Percentiles rank a stretch among this genome's conserved stretches.
Evolutionary conservation across 192 early-diverging fungal species (phyloP).

Genomic region (Tieghemiomyces parasiticus): DNA sequence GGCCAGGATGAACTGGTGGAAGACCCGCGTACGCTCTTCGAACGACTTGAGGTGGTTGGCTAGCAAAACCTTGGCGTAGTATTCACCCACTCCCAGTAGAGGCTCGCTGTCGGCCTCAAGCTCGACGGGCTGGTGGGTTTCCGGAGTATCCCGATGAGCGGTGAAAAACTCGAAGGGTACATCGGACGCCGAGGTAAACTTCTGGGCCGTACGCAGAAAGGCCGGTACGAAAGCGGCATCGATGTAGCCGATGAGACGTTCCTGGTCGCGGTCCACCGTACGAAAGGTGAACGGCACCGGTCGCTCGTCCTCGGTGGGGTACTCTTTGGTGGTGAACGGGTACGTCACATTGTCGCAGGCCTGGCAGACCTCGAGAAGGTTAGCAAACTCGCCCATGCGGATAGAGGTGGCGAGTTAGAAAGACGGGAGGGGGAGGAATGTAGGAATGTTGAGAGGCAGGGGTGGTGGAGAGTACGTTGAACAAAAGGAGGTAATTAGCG

Average conservation of each 20-base stretch:
- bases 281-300: not conserved
- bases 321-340: not conserved
- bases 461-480: too few species aligned
- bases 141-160: not conserved
- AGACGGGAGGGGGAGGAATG: too few species aligned
- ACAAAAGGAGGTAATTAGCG: too few species aligned
- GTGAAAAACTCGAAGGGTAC: not conserved
- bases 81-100: not conserved
- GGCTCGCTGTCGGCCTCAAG: not conserved
- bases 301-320: not conserved
- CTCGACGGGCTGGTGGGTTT: not conserved
- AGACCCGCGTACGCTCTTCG: constrained; percentile 9
- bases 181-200: constrained; percentile 7
- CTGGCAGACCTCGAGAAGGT: not conserved
- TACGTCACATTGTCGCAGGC: constrained; percentile 10
- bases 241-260: not conserved
- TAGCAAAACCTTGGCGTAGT: not conserved
- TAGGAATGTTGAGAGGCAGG: too few species aligned
- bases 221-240: not conserved
- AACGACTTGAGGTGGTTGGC: not conserved
- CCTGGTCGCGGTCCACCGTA: not conserved
- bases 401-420: too few species aligned
- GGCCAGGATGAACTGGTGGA: constrained; percentile 7
- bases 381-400: not conserved
- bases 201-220: not conserved